Evolutionary conservation across 2,329 filamentous ascomycete species (phyloP).

Genomic region (Pseudopyricularia cyperi): DNA sequence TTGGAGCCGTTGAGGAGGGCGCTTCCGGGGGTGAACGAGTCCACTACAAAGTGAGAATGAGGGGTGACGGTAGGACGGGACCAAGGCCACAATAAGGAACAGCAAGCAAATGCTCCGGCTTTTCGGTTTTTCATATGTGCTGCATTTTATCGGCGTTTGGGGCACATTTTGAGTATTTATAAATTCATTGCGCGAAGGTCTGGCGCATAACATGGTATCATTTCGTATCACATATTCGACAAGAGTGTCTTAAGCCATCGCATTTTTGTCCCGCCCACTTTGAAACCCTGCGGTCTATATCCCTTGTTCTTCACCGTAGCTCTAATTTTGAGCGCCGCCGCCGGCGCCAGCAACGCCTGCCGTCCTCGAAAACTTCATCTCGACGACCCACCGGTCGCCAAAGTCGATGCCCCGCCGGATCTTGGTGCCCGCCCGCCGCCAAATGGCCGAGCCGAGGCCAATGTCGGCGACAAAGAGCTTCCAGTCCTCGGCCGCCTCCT

Average conservation of each 20-base stretch:
- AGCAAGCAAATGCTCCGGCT: no score
- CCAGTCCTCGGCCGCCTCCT: slow-evolving; percentile 44
- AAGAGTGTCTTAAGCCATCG: no score
- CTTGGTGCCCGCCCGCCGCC: slow-evolving; percentile 72
- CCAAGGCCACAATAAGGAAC: no score
- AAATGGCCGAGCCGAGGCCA: slow-evolving; percentile 68
- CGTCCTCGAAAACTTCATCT: slow-evolving; percentile 30
- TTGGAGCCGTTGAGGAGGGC: slow-evolving; percentile 32
- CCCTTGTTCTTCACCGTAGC: not conserved
- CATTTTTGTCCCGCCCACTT: not conserved
- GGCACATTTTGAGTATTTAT: not conserved
- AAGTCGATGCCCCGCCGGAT: slow-evolving; percentile 80
- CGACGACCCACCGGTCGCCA: slow-evolving; percentile 73
- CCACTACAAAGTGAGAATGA: no score
- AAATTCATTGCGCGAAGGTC: not conserved
- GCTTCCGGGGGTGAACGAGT: no score
- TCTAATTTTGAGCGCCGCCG: not conserved
- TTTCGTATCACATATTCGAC: not conserved
- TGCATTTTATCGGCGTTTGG: not conserved
- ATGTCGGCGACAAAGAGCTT: slow-evolving; percentile 76
- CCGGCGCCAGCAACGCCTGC: not conserved
- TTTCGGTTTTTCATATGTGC: no score
- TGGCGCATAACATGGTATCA: not conserved
- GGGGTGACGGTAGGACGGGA: no score
- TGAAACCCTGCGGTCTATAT: not conserved